These are phyloP conservation scores for Elsinoe perseae DNA, from an alignment of 2,329 filamentous ascomycete species.

Conservation along the genomic window DNA sequence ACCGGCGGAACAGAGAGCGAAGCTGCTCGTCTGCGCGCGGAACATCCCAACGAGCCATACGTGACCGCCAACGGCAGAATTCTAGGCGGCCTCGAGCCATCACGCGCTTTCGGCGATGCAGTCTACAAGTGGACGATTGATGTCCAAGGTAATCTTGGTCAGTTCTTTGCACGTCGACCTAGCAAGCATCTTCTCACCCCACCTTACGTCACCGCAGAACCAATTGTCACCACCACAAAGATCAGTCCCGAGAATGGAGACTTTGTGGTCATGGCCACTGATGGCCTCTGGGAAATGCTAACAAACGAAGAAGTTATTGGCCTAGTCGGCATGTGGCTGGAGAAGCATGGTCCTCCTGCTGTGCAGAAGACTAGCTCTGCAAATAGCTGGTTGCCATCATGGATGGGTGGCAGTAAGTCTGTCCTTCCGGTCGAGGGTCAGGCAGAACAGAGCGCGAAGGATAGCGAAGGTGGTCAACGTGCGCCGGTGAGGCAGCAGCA, in stretches of 20 bases:
- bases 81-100: conserved; percentile 84
- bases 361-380: conserved; percentile 29
- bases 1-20: conserved; percentile 85
- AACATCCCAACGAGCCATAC: conserved; percentile 82
- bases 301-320: conserved; percentile 97
- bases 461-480: conserved; percentile 57
- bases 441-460: conserved; percentile 31
- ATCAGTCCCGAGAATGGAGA: conserved; percentile 84
- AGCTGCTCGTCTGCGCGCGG: conserved; percentile 68
- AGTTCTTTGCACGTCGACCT: conserved; percentile 79
- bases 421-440: conserved; percentile 67
- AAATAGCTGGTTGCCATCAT: conserved; percentile 60
- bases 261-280: conserved; percentile 92
- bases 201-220: conserved; percentile 95
- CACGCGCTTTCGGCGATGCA: conserved; percentile 89
- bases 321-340: conserved; percentile 93
- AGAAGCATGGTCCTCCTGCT: conserved; percentile 45
- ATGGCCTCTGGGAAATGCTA: conserved; percentile 98
- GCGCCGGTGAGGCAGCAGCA: conserved; percentile 83
- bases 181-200: conserved; percentile 76
- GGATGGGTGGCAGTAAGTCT: conserved; percentile 45
- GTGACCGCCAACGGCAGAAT: conserved; percentile 86
- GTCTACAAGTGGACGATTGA: conserved; percentile 93
- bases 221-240: conserved; percentile 85
- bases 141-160: conserved; percentile 68